These are phyloP conservation scores for Mycosarcoma mackinlayi DNA, from an alignment of 1,284 basidiomycete species.

Conservation along the genomic window DNA sequence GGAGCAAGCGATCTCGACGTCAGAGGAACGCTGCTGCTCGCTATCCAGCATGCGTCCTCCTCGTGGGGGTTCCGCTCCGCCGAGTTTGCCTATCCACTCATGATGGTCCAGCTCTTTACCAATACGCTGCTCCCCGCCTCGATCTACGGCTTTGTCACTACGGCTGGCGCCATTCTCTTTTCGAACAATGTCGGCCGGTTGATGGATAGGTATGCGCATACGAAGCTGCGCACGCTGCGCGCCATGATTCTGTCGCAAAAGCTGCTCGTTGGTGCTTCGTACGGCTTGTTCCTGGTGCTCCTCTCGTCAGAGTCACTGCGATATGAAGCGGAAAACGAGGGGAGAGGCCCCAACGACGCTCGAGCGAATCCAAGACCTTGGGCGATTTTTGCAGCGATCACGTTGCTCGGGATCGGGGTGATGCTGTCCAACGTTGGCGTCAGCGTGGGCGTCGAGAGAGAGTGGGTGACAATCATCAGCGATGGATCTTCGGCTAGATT, in stretches of 20 bases:
- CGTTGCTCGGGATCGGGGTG: slow-evolving; percentile 68
- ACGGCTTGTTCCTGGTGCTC: slow-evolving; percentile 69
- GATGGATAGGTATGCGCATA: slow-evolving; percentile 70
- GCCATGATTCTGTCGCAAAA: slow-evolving; percentile 71
- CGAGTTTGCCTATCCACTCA: slow-evolving; percentile 72
- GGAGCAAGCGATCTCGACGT: slow-evolving; percentile 32
- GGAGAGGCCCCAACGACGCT: slow-evolving; percentile 25
- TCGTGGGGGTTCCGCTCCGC: slow-evolving; percentile 71
- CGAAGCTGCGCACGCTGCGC: slow-evolving; percentile 70
- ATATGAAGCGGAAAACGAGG: slow-evolving; percentile 47
- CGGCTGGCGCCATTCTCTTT: slow-evolving; percentile 69
- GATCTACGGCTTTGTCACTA: slow-evolving; percentile 71
- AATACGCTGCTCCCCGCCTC: slow-evolving; percentile 73
- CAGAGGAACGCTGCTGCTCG: slow-evolving; percentile 45
- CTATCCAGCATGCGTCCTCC: slow-evolving; percentile 62
- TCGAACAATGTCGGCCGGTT: slow-evolving; percentile 71
- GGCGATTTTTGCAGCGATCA: slow-evolving; percentile 70
- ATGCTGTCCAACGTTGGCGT: slow-evolving; percentile 71
- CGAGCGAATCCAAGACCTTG: slow-evolving; percentile 41
- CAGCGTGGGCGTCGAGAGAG: slow-evolving; percentile 73
- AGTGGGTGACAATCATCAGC: slow-evolving; percentile 73
- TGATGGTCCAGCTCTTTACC: slow-evolving; percentile 72
- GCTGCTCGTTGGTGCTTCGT: slow-evolving; percentile 69
- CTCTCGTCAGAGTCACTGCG: slow-evolving; percentile 47
- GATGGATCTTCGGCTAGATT: slow-evolving; percentile 40